Evolutionary conservation across 192 early-diverging fungal species (phyloP).

Genomic region (Gorgonomyces haynaldii): DNA sequence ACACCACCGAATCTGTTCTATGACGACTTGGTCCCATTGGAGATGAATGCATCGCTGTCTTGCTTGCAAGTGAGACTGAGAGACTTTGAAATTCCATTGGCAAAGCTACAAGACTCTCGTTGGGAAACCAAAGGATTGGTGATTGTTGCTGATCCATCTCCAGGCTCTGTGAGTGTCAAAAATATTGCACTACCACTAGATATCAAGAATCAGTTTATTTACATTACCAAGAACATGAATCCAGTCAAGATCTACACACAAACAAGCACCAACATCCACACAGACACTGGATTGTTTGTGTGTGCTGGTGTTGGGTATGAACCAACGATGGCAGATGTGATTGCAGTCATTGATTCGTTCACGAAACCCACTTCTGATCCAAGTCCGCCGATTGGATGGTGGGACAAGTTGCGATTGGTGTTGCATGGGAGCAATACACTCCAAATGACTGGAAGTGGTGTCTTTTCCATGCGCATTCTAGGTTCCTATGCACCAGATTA

Average conservation of each 20-base stretch:
- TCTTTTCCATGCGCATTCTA: conserved; percentile 26
- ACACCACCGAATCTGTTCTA: conserved; percentile 31
- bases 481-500: conserved; percentile 32
- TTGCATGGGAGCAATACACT: conserved; percentile 32
- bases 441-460: conserved; percentile 26
- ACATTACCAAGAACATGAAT: conserved; percentile 25
- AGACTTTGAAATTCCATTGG: conserved; percentile 28
- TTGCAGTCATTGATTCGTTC: conserved; percentile 34
- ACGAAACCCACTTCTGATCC: conserved; percentile 38
- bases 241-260: conserved; percentile 36
- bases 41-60: conserved; percentile 17
- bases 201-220: conserved; percentile 5
- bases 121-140: conserved; percentile 38
- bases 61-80: conserved; percentile 18
- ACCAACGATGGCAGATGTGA: conserved; percentile 31
- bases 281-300: conserved; percentile 5
- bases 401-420: conserved; percentile 43
- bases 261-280: conserved; percentile 19
- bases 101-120: conserved; percentile 18
- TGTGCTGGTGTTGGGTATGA: conserved; percentile 28
- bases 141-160: conserved; percentile 30
- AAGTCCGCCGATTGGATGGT: conserved; percentile 40
- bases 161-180: conserved; percentile 20
- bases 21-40: conserved; percentile 30
- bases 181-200: conserved; percentile 18